These are phyloP conservation scores for Diaporthe eres DNA, from an alignment of 2,329 filamentous ascomycete species.

Conservation along the genomic window DNA sequence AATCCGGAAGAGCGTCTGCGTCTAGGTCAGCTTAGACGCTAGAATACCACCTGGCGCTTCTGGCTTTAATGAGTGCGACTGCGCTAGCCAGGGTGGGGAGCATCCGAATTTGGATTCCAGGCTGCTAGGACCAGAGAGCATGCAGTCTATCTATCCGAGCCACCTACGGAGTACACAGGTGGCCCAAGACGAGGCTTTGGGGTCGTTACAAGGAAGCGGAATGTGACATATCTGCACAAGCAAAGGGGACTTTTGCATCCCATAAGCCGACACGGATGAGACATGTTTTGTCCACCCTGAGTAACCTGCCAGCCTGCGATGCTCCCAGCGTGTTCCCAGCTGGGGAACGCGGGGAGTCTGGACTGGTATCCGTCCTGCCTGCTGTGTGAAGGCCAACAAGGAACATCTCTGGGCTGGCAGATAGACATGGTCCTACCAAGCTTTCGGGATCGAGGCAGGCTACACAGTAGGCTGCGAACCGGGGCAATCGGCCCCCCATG, in stretches of 20 bases:
- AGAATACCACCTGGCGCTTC: constrained; percentile 13
- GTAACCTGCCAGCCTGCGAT: background rate
- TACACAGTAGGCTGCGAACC: background rate
- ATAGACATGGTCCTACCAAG: background rate
- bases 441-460: constrained; percentile 4
- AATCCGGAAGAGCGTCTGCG: constrained; percentile 8
- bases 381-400: background rate
- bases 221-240: background rate
- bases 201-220: background rate
- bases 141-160: background rate
- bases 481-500: background rate
- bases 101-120: background rate
- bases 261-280: background rate
- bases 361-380: background rate
- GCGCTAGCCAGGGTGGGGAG: constrained; percentile 7
- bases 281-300: background rate
- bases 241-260: background rate
- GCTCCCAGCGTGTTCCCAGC: background rate
- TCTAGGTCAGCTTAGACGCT: constrained; percentile 13
- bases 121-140: background rate
- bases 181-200: background rate
- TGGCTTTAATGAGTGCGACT: background rate
- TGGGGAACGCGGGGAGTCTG: background rate
- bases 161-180: background rate
- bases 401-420: background rate